These are phyloP conservation scores for Myxozyma udenii DNA, from an alignment of 805 yeast species.

Conservation along the genomic window DNA sequence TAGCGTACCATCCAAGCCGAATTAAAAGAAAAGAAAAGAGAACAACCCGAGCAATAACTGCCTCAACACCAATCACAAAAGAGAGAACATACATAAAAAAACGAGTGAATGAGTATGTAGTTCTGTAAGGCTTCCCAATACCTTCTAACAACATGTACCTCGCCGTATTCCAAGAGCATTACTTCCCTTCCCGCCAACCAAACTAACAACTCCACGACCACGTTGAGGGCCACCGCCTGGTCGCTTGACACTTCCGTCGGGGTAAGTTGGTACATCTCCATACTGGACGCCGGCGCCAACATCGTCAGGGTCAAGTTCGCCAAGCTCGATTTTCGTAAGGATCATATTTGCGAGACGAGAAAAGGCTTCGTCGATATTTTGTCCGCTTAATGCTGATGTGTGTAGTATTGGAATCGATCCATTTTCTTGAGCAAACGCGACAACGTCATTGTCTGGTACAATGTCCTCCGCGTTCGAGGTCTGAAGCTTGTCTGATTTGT, in stretches of 20 bases:
- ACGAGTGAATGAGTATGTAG: background rate
- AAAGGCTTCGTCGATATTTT: constrained; percentile 45
- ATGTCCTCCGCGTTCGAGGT: constrained; percentile 40
- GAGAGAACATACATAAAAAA: background rate
- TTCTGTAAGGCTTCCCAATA: background rate
- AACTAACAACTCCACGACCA: constrained; percentile 27
- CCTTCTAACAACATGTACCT: constrained; percentile 21
- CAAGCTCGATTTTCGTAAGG: constrained; percentile 48
- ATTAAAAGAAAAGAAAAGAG: too few relatives aligned
- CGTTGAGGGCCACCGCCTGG: constrained; percentile 14
- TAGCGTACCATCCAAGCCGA: too few relatives aligned
- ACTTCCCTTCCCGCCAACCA: constrained; percentile 30
- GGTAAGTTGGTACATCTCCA: constrained; percentile 46
- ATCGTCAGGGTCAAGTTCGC: constrained; percentile 48
- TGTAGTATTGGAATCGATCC: constrained; percentile 42
- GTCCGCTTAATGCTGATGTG: constrained; percentile 45
- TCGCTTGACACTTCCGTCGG: constrained; percentile 15
- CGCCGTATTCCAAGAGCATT: constrained; percentile 28
- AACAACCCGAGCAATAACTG: background rate
- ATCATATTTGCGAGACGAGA: constrained; percentile 42
- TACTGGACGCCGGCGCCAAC: constrained; percentile 50
- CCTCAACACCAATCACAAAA: background rate
- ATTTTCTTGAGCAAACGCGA: constrained; percentile 37
- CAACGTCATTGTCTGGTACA: constrained; percentile 40
- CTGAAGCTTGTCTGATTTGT: constrained; percentile 68